Conservation (phyloP, 495 filamentous ascomycete species). For the Podospora didyma region DNA sequence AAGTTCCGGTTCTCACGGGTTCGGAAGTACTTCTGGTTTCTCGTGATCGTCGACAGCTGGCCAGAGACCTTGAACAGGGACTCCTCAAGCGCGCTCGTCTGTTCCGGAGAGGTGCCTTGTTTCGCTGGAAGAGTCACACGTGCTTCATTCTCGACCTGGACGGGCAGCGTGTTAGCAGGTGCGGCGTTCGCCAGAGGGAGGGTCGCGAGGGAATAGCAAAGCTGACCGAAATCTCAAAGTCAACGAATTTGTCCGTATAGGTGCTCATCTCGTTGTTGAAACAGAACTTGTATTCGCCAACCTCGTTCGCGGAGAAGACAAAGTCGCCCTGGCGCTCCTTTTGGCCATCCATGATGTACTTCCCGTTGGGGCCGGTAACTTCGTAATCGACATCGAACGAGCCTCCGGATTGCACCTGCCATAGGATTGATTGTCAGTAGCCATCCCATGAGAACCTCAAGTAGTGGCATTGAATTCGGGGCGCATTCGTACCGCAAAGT, state of each 20-base stretch:
- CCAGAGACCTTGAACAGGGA: conserved; percentile 93
- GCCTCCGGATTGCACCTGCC: conserved; percentile 89
- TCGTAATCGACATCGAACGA: conserved; percentile 94
- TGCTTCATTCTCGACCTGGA: conserved; percentile 88
- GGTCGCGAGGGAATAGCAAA: conserved; percentile 1
- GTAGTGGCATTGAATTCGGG: conserved; percentile 6
- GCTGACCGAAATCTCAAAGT: conserved; percentile 94
- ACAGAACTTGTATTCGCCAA: conserved; percentile 96
- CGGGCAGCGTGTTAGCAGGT: conserved; percentile 9
- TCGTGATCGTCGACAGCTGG: conserved; percentile 90
- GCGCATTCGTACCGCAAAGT: conserved; percentile 84
- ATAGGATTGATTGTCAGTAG: background rate
- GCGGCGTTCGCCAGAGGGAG: conserved; percentile 5
- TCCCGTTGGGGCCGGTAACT: conserved; percentile 78
- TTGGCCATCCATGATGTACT: conserved; percentile 76
- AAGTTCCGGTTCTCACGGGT: conserved; percentile 99
- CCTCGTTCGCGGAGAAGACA: conserved; percentile 89
- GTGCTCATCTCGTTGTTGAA: conserved; percentile 99
- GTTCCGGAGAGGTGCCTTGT: conserved; percentile 87
- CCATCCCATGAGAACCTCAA: background rate
- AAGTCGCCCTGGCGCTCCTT: conserved; percentile 98
- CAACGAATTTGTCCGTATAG: conserved; percentile 95
- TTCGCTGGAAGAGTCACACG: conserved; percentile 82
- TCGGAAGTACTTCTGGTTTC: conserved; percentile 99
- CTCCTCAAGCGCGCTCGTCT: conserved; percentile 87